phyloP scores from a whole-genome alignment of 805 yeast genomes.

The Scheffersomyces amazonensis region DNA sequence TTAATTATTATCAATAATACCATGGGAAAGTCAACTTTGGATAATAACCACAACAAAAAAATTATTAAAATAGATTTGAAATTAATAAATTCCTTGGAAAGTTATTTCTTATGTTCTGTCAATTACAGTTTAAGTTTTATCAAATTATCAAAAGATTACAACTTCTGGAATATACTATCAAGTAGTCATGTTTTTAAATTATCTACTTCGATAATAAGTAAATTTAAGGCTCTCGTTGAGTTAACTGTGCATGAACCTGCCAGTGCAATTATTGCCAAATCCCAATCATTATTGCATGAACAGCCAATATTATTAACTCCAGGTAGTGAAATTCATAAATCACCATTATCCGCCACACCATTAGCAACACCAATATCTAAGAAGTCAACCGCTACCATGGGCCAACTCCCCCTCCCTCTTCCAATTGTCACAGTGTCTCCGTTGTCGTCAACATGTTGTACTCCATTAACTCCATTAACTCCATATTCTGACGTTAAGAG shows the following conservation, averaged over 20 bases:
- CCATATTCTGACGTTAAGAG: constrained; percentile 10
- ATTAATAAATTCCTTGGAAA: constrained; percentile 25
- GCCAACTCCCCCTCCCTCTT: no score
- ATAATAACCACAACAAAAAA: constrained; percentile 1
- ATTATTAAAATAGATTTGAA: constrained; percentile 17
- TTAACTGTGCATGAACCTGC: no score
- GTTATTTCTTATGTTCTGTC: constrained; percentile 21
- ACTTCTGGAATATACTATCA: constrained; percentile 20
- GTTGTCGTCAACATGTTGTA: constrained; percentile 7
- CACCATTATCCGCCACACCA: background rate
- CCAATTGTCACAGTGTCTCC: constrained; percentile 3
- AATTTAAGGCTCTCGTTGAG: constrained; percentile 9
- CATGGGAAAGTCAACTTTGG: constrained; percentile 8
- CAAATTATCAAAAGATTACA: constrained; percentile 13
- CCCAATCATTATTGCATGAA: no score
- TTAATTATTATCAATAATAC: constrained; percentile 20
- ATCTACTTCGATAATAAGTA: constrained; percentile 5
- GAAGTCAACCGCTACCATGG: background rate
- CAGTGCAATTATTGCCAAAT: no score
- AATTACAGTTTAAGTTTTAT: constrained; percentile 26
- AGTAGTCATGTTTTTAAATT: constrained; percentile 5
- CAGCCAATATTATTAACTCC: constrained; percentile 1
- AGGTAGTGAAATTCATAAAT: no score
- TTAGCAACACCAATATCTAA: constrained; percentile 2
- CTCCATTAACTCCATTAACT: constrained; percentile 23